A percentile compares a stretch with the other conserved stretches of the same genome.
These are phyloP conservation scores for Amphirosellinia nigrospora DNA, from an alignment of 495 filamentous ascomycete species.

Conservation along the genomic window DNA sequence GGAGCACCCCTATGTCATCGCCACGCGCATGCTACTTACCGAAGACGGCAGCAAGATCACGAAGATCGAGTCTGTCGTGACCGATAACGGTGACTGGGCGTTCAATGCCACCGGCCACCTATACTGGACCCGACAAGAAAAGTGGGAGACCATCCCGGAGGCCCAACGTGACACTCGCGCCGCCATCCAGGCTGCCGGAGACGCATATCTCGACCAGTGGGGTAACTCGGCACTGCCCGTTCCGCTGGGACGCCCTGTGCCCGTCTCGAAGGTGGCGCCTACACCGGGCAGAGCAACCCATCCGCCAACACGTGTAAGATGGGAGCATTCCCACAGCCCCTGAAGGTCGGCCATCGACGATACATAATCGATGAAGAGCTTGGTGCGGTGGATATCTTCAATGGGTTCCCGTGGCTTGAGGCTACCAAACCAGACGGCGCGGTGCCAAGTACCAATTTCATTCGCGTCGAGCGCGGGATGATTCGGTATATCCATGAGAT, in stretches of 20 bases:
- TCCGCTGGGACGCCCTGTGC: slow-evolving; percentile 54
- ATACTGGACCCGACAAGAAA: slow-evolving; percentile 46
- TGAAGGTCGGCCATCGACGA: slow-evolving; percentile 36
- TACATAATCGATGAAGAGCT: slow-evolving; percentile 55
- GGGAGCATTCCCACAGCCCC: slow-evolving; percentile 25
- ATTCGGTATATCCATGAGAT: slow-evolving; percentile 49
- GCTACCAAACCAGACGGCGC: slow-evolving; percentile 34
- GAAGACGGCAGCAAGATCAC: slow-evolving; percentile 35
- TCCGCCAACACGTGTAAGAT: slow-evolving; percentile 46
- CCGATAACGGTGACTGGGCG: slow-evolving; percentile 44
- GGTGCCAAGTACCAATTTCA: slow-evolving; percentile 22
- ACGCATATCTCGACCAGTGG: slow-evolving; percentile 55
- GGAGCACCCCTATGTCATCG: slow-evolving; percentile 47
- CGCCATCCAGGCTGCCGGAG: slow-evolving; percentile 51
- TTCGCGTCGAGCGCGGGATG: slow-evolving; percentile 46
- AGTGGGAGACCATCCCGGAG: slow-evolving; percentile 48
- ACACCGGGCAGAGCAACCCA: slow-evolving; percentile 39
- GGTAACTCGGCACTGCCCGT: slow-evolving; percentile 47
- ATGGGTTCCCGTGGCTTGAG: slow-evolving; percentile 48
- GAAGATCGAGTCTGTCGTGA: slow-evolving; percentile 45
- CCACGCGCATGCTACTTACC: slow-evolving; percentile 45
- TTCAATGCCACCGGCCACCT: slow-evolving; percentile 48
- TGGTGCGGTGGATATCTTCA: slow-evolving; percentile 51
- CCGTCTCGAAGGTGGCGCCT: slow-evolving; percentile 54
- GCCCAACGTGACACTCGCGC: slow-evolving; percentile 44